Evolutionary conservation across 495 filamentous ascomycete species (phyloP).

Genomic region (Talaromyces stipitatus): DNA sequence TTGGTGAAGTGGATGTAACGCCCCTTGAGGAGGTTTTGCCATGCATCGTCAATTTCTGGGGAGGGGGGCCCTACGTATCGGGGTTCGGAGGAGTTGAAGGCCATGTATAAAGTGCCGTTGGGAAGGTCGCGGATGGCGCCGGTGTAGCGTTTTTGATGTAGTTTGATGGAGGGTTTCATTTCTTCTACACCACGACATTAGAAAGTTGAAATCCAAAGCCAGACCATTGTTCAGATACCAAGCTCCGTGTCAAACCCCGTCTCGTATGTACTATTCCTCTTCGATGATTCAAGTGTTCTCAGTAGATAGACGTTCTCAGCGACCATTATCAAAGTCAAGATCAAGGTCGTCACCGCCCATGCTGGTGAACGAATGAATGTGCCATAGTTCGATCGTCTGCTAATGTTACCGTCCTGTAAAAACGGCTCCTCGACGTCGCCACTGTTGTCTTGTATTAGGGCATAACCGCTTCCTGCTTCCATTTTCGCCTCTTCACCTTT

Average conservation of each 20-base stretch:
- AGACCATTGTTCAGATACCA: neutral
- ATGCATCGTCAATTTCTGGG: constrained; percentile 5
- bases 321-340: neutral
- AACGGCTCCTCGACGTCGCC: neutral
- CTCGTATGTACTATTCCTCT: neutral
- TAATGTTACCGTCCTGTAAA: neutral
- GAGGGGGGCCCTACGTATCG: constrained; percentile 5
- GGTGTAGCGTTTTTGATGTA: constrained; percentile 5
- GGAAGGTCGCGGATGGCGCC: constrained; percentile 2
- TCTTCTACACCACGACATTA: neutral
- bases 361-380: neutral
- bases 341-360: neutral
- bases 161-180: constrained; percentile 3
- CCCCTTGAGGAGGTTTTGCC: neutral
- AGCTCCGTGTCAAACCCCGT: constrained; percentile 7
- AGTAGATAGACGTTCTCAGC: neutral
- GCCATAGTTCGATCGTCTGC: neutral
- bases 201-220: no score
- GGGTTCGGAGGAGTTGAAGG: constrained; percentile 1
- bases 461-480: neutral
- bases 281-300: neutral
- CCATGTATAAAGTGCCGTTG: constrained; percentile 7
- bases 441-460: neutral
- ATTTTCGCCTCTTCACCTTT: neutral
- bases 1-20: constrained; percentile 6